Conservation (phyloP, 2,329 filamentous ascomycete species). For the Penicillium sp. region DNA sequence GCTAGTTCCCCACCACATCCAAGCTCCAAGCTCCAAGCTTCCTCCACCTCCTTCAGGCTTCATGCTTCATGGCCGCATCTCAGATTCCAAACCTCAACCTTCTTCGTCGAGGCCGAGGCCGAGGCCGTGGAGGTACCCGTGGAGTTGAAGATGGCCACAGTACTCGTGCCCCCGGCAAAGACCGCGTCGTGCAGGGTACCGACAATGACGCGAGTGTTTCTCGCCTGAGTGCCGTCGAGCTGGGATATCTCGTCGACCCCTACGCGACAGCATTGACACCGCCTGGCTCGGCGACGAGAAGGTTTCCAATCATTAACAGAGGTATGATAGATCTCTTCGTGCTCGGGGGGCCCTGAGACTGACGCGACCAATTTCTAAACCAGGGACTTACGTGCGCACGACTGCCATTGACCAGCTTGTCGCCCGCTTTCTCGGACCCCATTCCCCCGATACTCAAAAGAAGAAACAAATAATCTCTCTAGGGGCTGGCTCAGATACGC, state of each 20-base stretch:
- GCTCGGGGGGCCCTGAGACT: not conserved
- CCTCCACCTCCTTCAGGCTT: constrained; percentile 12
- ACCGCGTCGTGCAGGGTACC: constrained; percentile 80
- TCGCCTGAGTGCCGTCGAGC: constrained; percentile 80
- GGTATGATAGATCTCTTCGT: constrained; percentile 52
- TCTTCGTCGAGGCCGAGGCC: constrained; percentile 54
- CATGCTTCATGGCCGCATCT: constrained; percentile 62
- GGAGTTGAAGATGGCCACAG: constrained; percentile 25
- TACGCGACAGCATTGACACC: constrained; percentile 73
- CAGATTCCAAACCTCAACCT: constrained; percentile 78
- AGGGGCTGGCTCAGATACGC: constrained; percentile 90
- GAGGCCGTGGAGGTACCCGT: constrained; percentile 43
- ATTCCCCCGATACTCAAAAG: constrained; percentile 25
- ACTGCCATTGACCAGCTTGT: constrained; percentile 79
- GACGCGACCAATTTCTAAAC: not conserved
- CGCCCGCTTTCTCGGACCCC: constrained; percentile 63
- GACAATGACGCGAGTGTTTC: constrained; percentile 91
- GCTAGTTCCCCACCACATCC: constrained; percentile 18
- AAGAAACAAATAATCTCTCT: constrained; percentile 80
- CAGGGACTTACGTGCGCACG: constrained; percentile 92
- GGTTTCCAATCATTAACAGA: constrained; percentile 91
- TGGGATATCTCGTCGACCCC: constrained; percentile 81
- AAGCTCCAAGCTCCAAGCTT: constrained; percentile 23
- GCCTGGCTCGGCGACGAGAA: constrained; percentile 52
- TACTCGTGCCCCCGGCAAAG: constrained; percentile 52